Percentiles rank a stretch among this genome's conserved stretches.
These are phyloP conservation scores for Pistacia vera DNA, from an alignment of 345 rosid species.

Conservation along the genomic window DNA sequence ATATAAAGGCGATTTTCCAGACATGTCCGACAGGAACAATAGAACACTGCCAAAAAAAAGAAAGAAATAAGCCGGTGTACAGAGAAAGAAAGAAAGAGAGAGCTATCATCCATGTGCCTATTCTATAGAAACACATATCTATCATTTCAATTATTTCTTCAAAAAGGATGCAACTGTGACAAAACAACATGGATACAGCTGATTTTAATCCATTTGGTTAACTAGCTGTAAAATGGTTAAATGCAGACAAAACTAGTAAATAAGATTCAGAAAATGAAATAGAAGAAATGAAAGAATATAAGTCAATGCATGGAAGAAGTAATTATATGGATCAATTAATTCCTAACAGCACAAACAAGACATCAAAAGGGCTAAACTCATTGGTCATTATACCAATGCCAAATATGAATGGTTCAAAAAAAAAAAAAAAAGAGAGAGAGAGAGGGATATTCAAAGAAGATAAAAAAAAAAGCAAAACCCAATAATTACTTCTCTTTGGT, in stretches of 20 bases:
- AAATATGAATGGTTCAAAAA: neutral
- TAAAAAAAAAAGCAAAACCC: neutral
- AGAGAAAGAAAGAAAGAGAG: neutral
- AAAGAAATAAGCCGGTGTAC: constrained; percentile 2
- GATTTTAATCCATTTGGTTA: neutral
- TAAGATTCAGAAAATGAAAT: neutral
- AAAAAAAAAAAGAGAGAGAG: no score
- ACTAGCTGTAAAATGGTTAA: neutral
- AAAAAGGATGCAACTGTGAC: neutral
- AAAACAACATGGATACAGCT: neutral
- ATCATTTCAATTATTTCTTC: neutral
- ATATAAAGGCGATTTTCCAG: constrained; percentile 87
- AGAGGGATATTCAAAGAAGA: neutral
- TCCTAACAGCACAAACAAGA: neutral
- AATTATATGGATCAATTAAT: neutral
- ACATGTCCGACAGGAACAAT: constrained; percentile 95
- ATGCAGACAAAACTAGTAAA: neutral
- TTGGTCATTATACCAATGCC: neutral
- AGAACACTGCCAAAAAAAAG: constrained; percentile 57
- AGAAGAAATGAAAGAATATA: neutral
- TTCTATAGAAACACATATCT: neutral
- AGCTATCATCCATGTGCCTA: neutral
- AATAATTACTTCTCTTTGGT: constrained; percentile 83
- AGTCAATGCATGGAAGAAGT: neutral
- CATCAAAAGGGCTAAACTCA: neutral